phyloP scores from a whole-genome alignment of 352 stramenopile genomes.

The Pythium dissotocum region DNA sequence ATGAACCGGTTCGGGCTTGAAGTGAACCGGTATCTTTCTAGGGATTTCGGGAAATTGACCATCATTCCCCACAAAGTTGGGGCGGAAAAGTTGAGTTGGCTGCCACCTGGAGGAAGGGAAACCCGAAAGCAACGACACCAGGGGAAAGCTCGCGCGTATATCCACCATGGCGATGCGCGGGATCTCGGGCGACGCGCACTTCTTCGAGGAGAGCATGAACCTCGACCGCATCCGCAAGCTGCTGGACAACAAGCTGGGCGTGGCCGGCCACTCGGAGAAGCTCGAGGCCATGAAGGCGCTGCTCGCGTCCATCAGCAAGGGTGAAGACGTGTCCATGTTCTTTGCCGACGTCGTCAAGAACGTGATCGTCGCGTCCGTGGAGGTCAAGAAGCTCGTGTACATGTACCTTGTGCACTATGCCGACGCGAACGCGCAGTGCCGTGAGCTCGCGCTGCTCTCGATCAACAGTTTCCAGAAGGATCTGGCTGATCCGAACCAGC shows the following conservation, averaged over 20 bases:
- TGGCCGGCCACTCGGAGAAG: constrained; percentile 85
- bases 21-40: constrained; percentile 21
- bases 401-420: constrained; percentile 99
- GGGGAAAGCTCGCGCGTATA: neutral
- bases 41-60: constrained; percentile 6
- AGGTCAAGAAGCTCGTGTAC: constrained; percentile 99
- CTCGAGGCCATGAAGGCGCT: constrained; percentile 98
- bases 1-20: neutral
- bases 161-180: constrained; percentile 54
- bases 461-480: constrained; percentile 99
- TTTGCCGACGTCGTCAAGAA: constrained; percentile 98
- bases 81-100: constrained; percentile 2
- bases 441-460: constrained; percentile 95
- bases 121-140: neutral
- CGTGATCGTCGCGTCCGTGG: constrained; percentile 92
- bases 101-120: neutral
- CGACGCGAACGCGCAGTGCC: constrained; percentile 93
- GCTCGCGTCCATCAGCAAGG: constrained; percentile 96
- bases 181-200: constrained; percentile 93
- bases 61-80: constrained; percentile 13
- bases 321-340: constrained; percentile 96
- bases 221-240: constrained; percentile 85
- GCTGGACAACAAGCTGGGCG: constrained; percentile 88
- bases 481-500: constrained; percentile 93
- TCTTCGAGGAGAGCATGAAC: constrained; percentile 97